Evolutionary conservation across 2,329 filamentous ascomycete genomes (phyloP), one percentile per base, ranked within the genome.

Genomic region (Aquanectria penicillioides): DNA sequence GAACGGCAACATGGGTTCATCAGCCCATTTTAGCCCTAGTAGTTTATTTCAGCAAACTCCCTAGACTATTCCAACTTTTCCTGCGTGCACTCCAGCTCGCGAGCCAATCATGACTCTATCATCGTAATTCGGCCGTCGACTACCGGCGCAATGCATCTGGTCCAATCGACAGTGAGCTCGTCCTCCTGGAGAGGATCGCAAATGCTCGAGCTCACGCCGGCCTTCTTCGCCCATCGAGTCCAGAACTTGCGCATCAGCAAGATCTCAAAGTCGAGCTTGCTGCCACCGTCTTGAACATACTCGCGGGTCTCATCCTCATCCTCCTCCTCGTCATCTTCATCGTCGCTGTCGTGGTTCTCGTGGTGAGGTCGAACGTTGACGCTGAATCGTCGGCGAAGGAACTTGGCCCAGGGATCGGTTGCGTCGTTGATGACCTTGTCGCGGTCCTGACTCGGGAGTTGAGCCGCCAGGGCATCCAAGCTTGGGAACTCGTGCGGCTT

Each of bases 91-190:
- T n/a, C 20, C 15, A 25, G 9, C 9, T n/a, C 12, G 18, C 18
- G 12, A 34, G 4, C 7, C 25, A n/a, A 28, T 48, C 55, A 69
- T 54, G 53, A 62, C 23, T 59, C 69, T 3, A 83, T 70, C 73
- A 82, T 83, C 26, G 72, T 74, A 36, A 97, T 96, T 43, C 93
- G 84, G 1, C 92, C 92, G 72, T 97, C 93, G 8, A 94, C 61
- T 55, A 84, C 83, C 1, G 93, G 93, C 53, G 89, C 86, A 73
- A 97, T 94, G 2, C 91, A 89, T 61, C 85, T 86, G 8, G 92
- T 94, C 92, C 93, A 97, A 63, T 89, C 83, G 26, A 90, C 87
- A 47, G 87, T 83, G 38, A 80, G 80, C 59, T 88, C 87, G 1
- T 79, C 83, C 47, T 87, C 80, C 56, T 83, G 81, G 58, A 91